phyloP scores from a whole-genome alignment of 2,329 filamentous ascomycete genomes.

The Lachnellula hyalina region DNA sequence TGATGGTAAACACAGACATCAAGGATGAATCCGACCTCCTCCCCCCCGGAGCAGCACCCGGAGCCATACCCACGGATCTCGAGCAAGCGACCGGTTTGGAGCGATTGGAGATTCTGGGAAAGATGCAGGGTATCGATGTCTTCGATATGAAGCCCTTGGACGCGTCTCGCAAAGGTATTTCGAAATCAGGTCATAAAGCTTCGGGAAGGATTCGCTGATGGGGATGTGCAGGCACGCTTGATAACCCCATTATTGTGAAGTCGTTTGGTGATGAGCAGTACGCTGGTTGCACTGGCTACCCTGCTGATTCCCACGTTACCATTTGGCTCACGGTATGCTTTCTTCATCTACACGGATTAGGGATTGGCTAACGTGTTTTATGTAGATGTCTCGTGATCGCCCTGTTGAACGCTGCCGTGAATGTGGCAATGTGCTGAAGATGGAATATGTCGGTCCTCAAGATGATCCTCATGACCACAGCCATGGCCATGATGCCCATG shows the following conservation, averaged over 20 bases:
- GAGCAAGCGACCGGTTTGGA: constrained; percentile 97
- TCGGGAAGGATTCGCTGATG: constrained; percentile 11
- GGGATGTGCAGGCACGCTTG: constrained; percentile 64
- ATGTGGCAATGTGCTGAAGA: constrained; percentile 95
- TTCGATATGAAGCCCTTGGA: constrained; percentile 99
- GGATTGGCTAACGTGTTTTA: background rate
- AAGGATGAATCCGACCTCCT: constrained; percentile 76
- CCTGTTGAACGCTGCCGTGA: constrained; percentile 93
- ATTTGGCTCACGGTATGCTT: constrained; percentile 79
- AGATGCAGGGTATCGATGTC: constrained; percentile 97
- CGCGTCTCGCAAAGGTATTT: constrained; percentile 71
- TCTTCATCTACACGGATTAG: background rate
- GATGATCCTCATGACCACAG: constrained; percentile 57
- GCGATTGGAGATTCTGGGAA: constrained; percentile 96
- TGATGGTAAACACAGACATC: constrained; percentile 58
- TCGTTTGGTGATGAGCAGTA: constrained; percentile 96
- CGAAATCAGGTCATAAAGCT: constrained; percentile 9
- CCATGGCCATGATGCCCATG: constrained; percentile 39
- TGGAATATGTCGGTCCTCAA: constrained; percentile 87
- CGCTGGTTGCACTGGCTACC: constrained; percentile 89
- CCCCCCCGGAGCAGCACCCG: constrained; percentile 72
- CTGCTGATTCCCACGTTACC: constrained; percentile 85
- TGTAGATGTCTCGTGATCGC: constrained; percentile 76
- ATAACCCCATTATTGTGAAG: constrained; percentile 85
- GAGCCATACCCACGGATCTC: constrained; percentile 86